Base-by-base conservation (phyloP, 1,284 basidiomycete genomes). In the Melampsora americana region DNA sequence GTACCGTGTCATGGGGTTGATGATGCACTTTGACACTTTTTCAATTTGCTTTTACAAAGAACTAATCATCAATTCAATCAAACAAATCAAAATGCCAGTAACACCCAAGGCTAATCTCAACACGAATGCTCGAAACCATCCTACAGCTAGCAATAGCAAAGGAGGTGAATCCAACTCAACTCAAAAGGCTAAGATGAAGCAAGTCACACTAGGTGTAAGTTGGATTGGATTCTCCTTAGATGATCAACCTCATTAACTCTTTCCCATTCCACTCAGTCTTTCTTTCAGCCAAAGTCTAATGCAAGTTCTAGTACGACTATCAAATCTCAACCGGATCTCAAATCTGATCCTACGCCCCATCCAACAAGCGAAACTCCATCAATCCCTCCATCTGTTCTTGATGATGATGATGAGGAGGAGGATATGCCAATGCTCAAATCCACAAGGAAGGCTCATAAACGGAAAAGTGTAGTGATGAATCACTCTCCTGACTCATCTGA, bases 191-290 rank as follows among this genome's bases (percentile, higher is more conserved):
- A 72, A 66, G 30, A 23, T 72, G 46, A 72, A 72, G 20, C 70
- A 72, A 56, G 44, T 61, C 48, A 72, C 70, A 0, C 32, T 72
- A 18, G 70, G 62, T 42, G 70, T 72, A 56, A 64, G 70, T 64
- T 48, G 26, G 26, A 26, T 44, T 26, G 16, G 26, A 7, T 35
- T 23, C 20, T 28, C 14, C 53, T 9, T n/a, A 56, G 9, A 26
- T 56, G 1, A 56, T 56, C 20, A 56, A n/a, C 5, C 2, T n/a
- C 53, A 28, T 56, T 56, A 20, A n/a, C 28, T 56, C 7, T 23
- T 28, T 14, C 5, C 2, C 20, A 28, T n/a, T 9, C n/a, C n/a
- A 23, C 5, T 12, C 28, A 56, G 53, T 23, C 53, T 5, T 56
- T 56, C 20, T 56, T 56, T 56, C 53, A 56, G 14, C 53, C 53